Conservation (phyloP, 495 filamentous ascomycete genomes). For the Neurospora cerealis region DNA sequence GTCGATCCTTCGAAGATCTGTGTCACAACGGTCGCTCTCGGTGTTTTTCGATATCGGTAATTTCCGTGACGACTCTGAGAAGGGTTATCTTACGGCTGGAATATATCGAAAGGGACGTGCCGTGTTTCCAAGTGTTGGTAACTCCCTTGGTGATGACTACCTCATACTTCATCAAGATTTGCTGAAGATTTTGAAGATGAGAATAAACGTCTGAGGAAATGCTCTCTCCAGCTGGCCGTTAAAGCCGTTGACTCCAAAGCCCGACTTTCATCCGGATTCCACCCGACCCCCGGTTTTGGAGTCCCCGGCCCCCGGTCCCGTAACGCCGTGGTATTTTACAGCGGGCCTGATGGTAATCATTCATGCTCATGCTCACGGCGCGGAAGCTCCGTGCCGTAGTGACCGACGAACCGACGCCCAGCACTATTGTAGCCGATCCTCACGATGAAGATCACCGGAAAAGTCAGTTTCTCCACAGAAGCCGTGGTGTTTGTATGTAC, state of each 20-base stretch:
- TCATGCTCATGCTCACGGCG: neutral
- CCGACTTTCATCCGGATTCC: neutral
- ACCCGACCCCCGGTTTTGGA: neutral
- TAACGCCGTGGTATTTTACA: neutral
- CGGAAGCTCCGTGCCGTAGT: neutral
- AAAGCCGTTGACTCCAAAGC: neutral
- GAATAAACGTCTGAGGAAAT: too few relatives aligned
- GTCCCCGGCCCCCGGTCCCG: neutral
- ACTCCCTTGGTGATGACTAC: too few relatives aligned
- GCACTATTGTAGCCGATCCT: neutral
- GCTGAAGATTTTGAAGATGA: too few relatives aligned
- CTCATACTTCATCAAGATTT: too few relatives aligned
- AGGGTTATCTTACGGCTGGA: too few relatives aligned
- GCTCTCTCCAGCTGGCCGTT: neutral
- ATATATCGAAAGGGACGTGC: too few relatives aligned
- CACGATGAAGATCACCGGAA: neutral
- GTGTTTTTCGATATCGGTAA: neutral
- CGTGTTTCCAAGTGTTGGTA: too few relatives aligned
- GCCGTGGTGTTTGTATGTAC: neutral
- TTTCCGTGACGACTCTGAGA: neutral
- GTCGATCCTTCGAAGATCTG: neutral
- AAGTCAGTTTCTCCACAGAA: neutral
- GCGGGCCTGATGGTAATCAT: neutral
- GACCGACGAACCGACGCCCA: neutral
- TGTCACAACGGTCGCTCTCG: neutral